Conservation (phyloP, 179 eudicot species). For the Beta macrorhiza region DNA sequence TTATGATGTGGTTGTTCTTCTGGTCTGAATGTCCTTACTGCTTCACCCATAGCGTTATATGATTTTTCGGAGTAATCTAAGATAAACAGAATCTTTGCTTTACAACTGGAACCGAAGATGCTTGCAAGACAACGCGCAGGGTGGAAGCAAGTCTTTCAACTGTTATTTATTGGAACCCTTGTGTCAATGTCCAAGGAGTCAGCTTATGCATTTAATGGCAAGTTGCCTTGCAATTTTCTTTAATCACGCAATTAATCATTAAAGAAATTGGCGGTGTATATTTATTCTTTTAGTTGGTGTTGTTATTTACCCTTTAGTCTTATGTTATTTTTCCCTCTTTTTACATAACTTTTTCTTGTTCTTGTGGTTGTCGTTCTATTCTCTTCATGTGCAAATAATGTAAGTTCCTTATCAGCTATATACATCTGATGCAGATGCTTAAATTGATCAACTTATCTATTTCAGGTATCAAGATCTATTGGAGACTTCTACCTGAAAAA, state of each 20-base stretch:
- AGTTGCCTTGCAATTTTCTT: neutral
- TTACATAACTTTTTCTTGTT: neutral
- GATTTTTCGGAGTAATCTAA: neutral
- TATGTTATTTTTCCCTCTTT: neutral
- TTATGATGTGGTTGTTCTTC: neutral
- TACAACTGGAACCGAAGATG: neutral
- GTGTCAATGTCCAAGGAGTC: neutral
- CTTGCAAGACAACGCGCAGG: neutral
- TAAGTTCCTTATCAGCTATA: conserved; percentile 6
- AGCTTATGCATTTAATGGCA: neutral
- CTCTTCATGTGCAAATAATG: too few species aligned
- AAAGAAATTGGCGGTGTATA: neutral
- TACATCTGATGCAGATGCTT: conserved; percentile 23
- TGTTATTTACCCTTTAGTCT: neutral
- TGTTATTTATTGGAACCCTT: neutral
- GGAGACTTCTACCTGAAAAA: conserved; percentile 52
- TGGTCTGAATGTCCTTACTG: neutral
- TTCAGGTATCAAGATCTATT: conserved; percentile 57
- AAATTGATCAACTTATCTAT: conserved; percentile 17
- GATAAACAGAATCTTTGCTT: neutral
- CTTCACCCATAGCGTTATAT: neutral
- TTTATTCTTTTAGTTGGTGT: neutral
- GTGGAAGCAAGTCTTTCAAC: neutral
- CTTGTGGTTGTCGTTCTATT: too few species aligned
- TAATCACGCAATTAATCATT: neutral